Base-by-base conservation (phyloP, 345 rosid species). In the Eucalyptus pauciflora region DNA sequence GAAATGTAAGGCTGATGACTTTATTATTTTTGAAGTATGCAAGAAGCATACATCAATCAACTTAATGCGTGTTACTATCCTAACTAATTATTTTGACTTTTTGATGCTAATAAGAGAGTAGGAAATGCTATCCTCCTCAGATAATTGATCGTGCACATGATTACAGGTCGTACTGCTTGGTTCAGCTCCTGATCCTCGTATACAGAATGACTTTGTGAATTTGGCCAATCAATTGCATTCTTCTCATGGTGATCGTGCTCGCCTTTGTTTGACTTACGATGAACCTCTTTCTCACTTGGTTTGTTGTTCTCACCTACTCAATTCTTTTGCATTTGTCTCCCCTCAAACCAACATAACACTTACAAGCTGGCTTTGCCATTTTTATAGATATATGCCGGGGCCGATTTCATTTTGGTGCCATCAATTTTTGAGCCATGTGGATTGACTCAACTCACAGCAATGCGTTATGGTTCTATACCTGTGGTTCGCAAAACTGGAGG, bases 241-340 rank as follows among this genome's bases (percentile, higher is more conserved):
- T 89, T 69, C 92, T 90, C 96, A 96, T 86, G 29, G 29, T 87
- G 97, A 93, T 90, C 93, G 94, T 37, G 96, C 99, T 91, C 94
- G 98, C 92, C 98, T 97, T 87, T 93, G 95, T 91, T 93, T 97
- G 93, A 95, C 93, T 86, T 97, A 97, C 54, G 99, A 97, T 91
- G 99, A 97, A 87, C 99, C 99, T 62, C 99, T 97, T 90, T 97
- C 99, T 79, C 99, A 97, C 92, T 90, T 96, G 96, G 99, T 97
- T 90, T 81, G 93, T 31, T 76, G 8, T 89, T 89, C 91, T 24
- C 85, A 69, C 25, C 71, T 48, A 49, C 89, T 51, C 45, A 49
- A 45, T 86, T 89, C 60, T 81, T 69, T 80, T 29, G 14, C 29
- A 29, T 54, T 24, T 18, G 52, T 51, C 85, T 89, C 37, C 76